Evolutionary conservation across 495 filamentous ascomycete genomes (phyloP).

Genomic region (Durotheca rogersii): DNA sequence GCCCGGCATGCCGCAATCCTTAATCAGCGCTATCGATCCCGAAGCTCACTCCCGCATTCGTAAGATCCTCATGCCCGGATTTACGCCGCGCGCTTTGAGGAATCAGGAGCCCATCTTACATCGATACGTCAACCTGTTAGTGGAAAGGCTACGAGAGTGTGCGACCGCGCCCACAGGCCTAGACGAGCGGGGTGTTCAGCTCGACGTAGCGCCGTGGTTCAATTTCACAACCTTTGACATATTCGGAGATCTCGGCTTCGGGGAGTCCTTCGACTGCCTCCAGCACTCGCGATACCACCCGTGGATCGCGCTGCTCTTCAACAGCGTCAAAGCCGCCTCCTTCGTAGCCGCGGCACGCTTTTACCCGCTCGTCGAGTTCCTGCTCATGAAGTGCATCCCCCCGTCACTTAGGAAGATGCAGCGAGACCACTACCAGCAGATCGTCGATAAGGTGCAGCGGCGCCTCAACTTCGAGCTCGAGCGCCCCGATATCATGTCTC

Average conservation of each 20-base stretch:
- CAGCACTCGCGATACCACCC: constrained; percentile 44
- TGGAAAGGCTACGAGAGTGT: constrained; percentile 33
- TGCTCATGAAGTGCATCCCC: constrained; percentile 37
- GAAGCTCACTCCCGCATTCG: constrained; percentile 44
- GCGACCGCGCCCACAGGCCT: constrained; percentile 2
- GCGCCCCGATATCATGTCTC: constrained; percentile 28
- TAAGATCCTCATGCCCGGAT: constrained; percentile 47
- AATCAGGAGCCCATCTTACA: constrained; percentile 48
- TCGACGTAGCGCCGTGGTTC: constrained; percentile 50
- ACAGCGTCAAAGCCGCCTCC: constrained; percentile 33
- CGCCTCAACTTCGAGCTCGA: constrained; percentile 36
- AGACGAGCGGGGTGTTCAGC: neutral
- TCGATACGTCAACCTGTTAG: constrained; percentile 43
- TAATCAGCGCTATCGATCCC: constrained; percentile 34
- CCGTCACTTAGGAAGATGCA: constrained; percentile 30
- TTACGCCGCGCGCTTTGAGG: constrained; percentile 47
- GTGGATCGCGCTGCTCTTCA: constrained; percentile 45
- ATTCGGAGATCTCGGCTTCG: constrained; percentile 58
- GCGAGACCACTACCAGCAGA: constrained; percentile 37
- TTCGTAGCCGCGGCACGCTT: constrained; percentile 35
- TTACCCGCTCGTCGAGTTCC: constrained; percentile 33
- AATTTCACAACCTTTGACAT: constrained; percentile 61
- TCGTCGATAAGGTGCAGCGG: constrained; percentile 44
- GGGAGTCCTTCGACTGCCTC: constrained; percentile 53
- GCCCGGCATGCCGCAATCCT: constrained; percentile 17